Base-by-base conservation (phyloP, 345 rosid genomes). In the Boechera retrofracta region DNA sequence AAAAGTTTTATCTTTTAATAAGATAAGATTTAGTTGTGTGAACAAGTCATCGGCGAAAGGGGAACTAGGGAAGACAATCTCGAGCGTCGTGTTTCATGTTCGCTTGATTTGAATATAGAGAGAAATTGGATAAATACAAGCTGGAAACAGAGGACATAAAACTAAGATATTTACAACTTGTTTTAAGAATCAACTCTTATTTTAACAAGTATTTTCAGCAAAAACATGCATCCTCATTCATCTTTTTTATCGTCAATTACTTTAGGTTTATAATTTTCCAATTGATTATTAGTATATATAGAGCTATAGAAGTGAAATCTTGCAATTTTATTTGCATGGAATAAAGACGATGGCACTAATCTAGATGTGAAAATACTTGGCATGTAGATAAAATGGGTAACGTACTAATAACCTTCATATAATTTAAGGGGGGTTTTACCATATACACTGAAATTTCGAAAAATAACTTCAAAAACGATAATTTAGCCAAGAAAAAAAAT, bases 1-100 rank as follows among this genome's bases (percentile, higher is more conserved):
- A 35, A 38, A 38, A 62, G 75, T 54, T 42, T 53, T 47, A 24
- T 32, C 10, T 61, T 68, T 49, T 6, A 1, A 52, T 15, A 52
- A 33, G 10, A 29, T 47, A 63, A 18, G n/a, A 31, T 21, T 53
- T 60, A 21, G 21, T 38, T 21, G 67, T 79, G 55, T 56, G 47
- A 67, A 74, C 29, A 68, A 68, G 73, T 72, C 56, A 41, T 65
- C 54, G 33, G 71, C 58, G 39, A 41, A 65, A 71, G 68, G 59
- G 12, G 1, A 10, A 24, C 13, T 24, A 59, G 29, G 41, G 35
- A 79, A 64, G 72, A 74, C 71, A 74, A 74, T 55, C 76, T 74
- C 71, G 79, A 67, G 16, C 52, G 39, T 72, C 64, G 77, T 67
- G 77, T 31, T 78, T 65, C 73, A 65, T 66, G 77, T 66, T 66